Conservation (phyloP, 1,139 yeast species). For the Zygoascus sp. region DNA sequence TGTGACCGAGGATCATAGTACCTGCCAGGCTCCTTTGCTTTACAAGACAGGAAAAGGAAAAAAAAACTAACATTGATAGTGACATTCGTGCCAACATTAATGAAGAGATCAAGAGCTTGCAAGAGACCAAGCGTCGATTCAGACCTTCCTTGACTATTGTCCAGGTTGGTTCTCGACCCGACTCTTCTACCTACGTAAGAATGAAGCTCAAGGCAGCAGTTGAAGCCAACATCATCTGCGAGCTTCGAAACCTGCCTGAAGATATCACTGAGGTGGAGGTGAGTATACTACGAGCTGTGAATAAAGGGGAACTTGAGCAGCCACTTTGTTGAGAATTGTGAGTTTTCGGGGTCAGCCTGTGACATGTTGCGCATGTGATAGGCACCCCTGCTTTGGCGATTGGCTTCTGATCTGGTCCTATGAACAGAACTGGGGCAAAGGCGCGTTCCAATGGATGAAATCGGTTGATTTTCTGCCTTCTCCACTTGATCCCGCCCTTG, state of each 20-base stretch:
- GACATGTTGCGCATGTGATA: too few species aligned
- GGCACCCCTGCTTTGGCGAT: too few species aligned
- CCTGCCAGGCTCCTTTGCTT: too few species aligned
- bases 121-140: constrained; percentile 55
- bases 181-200: constrained; percentile 88
- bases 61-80: constrained; percentile 9
- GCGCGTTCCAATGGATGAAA: too few species aligned
- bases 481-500: not conserved
- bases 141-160: constrained; percentile 75
- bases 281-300: not conserved
- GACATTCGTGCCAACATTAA: constrained; percentile 33
- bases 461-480: not conserved
- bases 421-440: too few species aligned
- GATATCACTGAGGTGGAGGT: constrained; percentile 36
- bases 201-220: constrained; percentile 90
- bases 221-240: constrained; percentile 74
- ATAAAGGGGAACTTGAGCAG: not conserved
- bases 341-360: too few species aligned
- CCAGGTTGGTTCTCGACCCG: constrained; percentile 88
- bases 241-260: constrained; percentile 63
- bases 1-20: not conserved
- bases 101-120: constrained; percentile 51
- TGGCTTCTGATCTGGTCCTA: too few species aligned
- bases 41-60: too few species aligned
- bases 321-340: too few species aligned